Evolutionary conservation across 2,329 filamentous ascomycete species (phyloP).

Genomic region (Neobulgaria alba): DNA sequence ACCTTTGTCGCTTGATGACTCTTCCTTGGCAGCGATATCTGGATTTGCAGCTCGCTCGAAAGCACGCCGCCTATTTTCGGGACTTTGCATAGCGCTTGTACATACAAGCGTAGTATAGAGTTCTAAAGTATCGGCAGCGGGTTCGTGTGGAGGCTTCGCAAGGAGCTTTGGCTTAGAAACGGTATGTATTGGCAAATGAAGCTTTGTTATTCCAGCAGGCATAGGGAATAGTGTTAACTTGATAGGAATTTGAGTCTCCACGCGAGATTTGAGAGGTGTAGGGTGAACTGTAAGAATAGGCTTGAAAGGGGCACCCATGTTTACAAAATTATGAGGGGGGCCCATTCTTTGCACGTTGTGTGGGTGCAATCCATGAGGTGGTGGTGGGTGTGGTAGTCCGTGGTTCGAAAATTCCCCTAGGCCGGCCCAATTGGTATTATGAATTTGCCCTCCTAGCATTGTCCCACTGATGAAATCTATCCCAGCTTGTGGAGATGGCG

Average conservation of each 20-base stretch:
- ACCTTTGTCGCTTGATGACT: conserved; percentile 36
- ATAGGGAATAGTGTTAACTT: conserved; percentile 70
- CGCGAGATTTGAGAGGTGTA: conserved; percentile 74
- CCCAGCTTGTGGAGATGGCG: conserved; percentile 37
- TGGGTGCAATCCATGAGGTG: conserved; percentile 10
- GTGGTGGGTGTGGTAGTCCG: conserved; percentile 9
- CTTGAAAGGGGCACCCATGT: conserved; percentile 22
- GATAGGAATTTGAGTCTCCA: conserved; percentile 93
- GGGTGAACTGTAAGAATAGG: conserved; percentile 51
- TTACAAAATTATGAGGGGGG: conserved; percentile 17
- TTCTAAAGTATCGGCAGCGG: conserved; percentile 66
- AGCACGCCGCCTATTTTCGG: conserved; percentile 57
- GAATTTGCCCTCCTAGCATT: conserved; percentile 21
- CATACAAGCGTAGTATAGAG: conserved; percentile 78
- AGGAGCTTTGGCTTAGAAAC: conserved; percentile 92
- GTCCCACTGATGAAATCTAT: conserved; percentile 32
- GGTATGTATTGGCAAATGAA: conserved; percentile 82
- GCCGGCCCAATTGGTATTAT: conserved; percentile 30
- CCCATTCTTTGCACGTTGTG: conserved; percentile 15
- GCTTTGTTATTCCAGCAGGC: conserved; percentile 64
- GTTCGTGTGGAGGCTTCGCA: conserved; percentile 59
- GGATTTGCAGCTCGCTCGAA: conserved; percentile 30
- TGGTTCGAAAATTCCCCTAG: conserved; percentile 15
- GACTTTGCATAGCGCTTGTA: conserved; percentile 80
- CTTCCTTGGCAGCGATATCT: conserved; percentile 14